phyloP scores from a whole-genome alignment of 2,329 filamentous ascomycete species.

The Metarhizium anisopliae region DNA sequence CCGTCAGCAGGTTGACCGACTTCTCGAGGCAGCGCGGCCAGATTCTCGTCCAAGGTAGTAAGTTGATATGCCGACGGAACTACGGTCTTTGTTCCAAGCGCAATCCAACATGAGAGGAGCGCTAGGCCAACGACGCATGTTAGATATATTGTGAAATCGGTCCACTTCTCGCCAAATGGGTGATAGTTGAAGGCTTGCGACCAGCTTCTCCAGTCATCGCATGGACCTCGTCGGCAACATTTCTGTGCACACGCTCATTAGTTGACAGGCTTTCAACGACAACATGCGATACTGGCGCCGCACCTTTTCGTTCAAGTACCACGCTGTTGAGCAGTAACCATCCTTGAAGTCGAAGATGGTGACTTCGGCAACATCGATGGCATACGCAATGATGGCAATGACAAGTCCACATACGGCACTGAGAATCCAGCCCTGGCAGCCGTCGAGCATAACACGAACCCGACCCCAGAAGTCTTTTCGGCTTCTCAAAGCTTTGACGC shows the following conservation, averaged over 20 bases:
- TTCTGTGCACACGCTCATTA: slow-evolving; percentile 23
- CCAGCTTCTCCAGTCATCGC: slow-evolving; percentile 50
- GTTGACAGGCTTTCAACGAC: neutral
- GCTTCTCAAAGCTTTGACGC: slow-evolving; percentile 72
- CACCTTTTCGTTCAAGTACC: slow-evolving; percentile 66
- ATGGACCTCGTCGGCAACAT: slow-evolving; percentile 47
- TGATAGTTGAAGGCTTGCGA: slow-evolving; percentile 36
- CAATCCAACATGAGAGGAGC: slow-evolving; percentile 65
- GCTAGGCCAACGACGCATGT: slow-evolving; percentile 62
- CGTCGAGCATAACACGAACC: slow-evolving; percentile 68
- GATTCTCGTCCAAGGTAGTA: slow-evolving; percentile 84
- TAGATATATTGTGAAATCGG: slow-evolving; percentile 74
- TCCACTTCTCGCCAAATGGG: slow-evolving; percentile 44
- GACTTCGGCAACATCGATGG: slow-evolving; percentile 79
- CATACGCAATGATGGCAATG: slow-evolving; percentile 78
- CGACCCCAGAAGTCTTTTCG: slow-evolving; percentile 81
- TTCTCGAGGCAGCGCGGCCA: slow-evolving; percentile 50
- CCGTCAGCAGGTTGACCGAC: slow-evolving; percentile 25
- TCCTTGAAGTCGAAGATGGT: slow-evolving; percentile 85
- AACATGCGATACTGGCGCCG: neutral
- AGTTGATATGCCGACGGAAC: slow-evolving; percentile 83
- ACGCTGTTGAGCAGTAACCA: slow-evolving; percentile 66
- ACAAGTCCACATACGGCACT: slow-evolving; percentile 83
- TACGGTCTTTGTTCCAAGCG: slow-evolving; percentile 84
- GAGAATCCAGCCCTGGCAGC: slow-evolving; percentile 87